Percentiles rank a stretch among this genome's conserved stretches.
These are phyloP conservation scores for Hirschfeldia incana DNA, from an alignment of 345 rosid genomes.

Conservation along the genomic window DNA sequence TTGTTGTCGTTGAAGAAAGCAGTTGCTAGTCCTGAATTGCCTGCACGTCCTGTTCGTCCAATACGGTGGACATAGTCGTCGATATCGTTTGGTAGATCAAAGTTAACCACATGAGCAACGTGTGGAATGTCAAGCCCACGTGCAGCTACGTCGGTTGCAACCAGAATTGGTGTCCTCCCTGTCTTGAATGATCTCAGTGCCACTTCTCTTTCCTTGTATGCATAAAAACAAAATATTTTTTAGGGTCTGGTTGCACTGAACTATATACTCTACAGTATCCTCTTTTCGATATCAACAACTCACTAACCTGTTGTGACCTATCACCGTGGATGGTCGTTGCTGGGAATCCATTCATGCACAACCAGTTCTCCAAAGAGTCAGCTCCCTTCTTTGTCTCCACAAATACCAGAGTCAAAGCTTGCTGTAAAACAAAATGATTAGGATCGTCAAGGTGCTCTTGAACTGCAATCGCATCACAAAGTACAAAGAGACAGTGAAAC, in stretches of 20 bases:
- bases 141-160: slow-evolving; percentile 88
- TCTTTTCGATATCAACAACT: neutral
- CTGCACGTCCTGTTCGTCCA: slow-evolving; percentile 97
- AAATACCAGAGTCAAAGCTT: slow-evolving; percentile 90
- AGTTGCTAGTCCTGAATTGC: slow-evolving; percentile 89
- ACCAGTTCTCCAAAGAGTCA: slow-evolving; percentile 92
- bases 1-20: slow-evolving; percentile 93
- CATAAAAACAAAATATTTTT: neutral
- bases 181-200: slow-evolving; percentile 90
- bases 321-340: slow-evolving; percentile 98
- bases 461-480: slow-evolving; percentile 1
- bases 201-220: slow-evolving; percentile 86
- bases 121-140: slow-evolving; percentile 95
- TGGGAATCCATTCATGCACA: slow-evolving; percentile 82
- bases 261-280: slow-evolving; percentile 8
- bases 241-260: neutral
- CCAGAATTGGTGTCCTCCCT: slow-evolving; percentile 88
- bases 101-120: slow-evolving; percentile 94
- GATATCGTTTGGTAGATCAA: slow-evolving; percentile 95
- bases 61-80: slow-evolving; percentile 98
- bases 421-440: slow-evolving; percentile 53
- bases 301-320: slow-evolving; percentile 79
- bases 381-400: slow-evolving; percentile 99
- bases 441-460: slow-evolving; percentile 13
- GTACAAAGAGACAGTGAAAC: slow-evolving; percentile 10